These are phyloP conservation scores for Saccharomyces kudriavzevii DNA, from an alignment of 805 yeast species.

Conservation along the genomic window DNA sequence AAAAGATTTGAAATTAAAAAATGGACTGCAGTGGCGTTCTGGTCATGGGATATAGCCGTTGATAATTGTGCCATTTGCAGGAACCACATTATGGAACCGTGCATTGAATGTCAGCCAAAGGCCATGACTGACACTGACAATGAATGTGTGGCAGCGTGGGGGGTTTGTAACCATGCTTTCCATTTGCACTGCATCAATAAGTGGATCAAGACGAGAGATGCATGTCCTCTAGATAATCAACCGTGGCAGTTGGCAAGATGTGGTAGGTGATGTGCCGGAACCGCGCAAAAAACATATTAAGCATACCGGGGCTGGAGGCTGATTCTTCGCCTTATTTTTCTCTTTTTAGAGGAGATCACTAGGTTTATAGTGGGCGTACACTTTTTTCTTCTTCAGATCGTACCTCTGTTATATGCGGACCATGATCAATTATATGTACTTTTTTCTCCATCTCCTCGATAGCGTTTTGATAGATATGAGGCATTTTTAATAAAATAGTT, in stretches of 20 bases:
- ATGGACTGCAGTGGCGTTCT: conserved; percentile 99
- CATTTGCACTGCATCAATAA: conserved; percentile 93
- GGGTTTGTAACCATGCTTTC: conserved; percentile 95
- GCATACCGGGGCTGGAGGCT: background rate
- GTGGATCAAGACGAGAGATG: conserved; percentile 92
- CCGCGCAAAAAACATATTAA: background rate
- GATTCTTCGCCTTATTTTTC: background rate
- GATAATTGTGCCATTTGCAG: conserved; percentile 98
- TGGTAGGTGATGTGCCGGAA: conserved; percentile 42
- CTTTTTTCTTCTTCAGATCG: background rate
- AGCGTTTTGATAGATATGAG: background rate
- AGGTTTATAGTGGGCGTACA: background rate
- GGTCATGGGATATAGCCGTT: conserved; percentile 97
- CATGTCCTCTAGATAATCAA: conserved; percentile 91
- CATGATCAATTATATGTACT: background rate
- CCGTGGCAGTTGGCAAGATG: conserved; percentile 78
- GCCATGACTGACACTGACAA: conserved; percentile 50
- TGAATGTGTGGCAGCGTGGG: conserved; percentile 95
- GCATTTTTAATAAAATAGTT: background rate
- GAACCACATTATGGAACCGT: conserved; percentile 95
- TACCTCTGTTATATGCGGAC: background rate
- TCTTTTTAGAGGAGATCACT: background rate
- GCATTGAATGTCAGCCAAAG: conserved; percentile 92
- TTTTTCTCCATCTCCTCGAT: background rate
- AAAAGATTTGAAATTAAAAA: conserved; percentile 87